Conservation (phyloP, 2,329 filamentous ascomycete species). For the Fusarium armeniacum region DNA sequence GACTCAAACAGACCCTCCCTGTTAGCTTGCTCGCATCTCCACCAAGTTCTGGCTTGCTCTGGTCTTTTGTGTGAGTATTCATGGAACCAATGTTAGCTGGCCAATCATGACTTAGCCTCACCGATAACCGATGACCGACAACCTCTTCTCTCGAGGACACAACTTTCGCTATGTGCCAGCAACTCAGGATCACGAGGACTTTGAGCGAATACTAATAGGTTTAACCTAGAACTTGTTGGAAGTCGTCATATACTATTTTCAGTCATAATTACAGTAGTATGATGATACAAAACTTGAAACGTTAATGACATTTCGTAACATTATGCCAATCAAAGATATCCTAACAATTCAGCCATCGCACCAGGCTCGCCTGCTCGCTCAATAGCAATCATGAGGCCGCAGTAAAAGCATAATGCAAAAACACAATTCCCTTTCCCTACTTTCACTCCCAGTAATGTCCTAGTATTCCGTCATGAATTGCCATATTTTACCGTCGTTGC, state of each 20-base stretch:
- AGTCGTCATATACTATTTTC: conserved; percentile 5
- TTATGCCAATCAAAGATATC: conserved; percentile 50
- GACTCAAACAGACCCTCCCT: conserved; percentile 37
- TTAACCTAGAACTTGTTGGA: neutral
- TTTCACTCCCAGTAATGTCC: conserved; percentile 38
- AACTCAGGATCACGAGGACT: conserved; percentile 40
- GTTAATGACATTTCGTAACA: conserved; percentile 42
- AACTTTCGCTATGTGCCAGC: conserved; percentile 30
- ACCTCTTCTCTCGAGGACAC: conserved; percentile 41
- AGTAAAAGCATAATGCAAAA: conserved; percentile 29
- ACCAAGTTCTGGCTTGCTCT: conserved; percentile 15
- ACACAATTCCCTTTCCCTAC: conserved; percentile 36
- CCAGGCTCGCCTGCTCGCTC: conserved; percentile 26
- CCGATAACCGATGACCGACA: conserved; percentile 50
- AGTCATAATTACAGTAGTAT: conserved; percentile 12
- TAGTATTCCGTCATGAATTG: conserved; percentile 42
- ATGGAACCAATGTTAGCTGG: conserved; percentile 36
- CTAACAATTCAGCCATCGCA: conserved; percentile 36
- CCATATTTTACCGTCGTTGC: conserved; percentile 43
- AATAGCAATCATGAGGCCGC: conserved; percentile 24
- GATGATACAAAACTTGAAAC: conserved; percentile 28
- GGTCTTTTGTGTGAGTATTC: conserved; percentile 24
- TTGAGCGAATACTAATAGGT: conserved; percentile 16
- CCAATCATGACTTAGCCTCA: conserved; percentile 49
- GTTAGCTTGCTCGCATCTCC: conserved; percentile 35